Evolutionary conservation across 345 rosid species (phyloP).

Genomic region (Hibiscus mutabilis): DNA sequence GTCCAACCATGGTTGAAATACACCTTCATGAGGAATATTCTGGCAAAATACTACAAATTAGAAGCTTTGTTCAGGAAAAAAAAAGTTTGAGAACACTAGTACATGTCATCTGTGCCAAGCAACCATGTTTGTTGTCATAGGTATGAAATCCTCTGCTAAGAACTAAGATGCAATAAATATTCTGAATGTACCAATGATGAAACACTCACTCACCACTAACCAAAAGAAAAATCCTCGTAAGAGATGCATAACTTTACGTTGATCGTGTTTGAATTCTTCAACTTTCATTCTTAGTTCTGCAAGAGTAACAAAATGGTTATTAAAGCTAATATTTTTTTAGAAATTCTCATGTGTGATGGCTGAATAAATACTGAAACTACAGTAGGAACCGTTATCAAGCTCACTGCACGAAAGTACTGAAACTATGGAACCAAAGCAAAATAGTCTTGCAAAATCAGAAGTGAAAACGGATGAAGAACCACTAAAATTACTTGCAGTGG

Average conservation of each 20-base stretch:
- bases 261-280: conserved; percentile 14
- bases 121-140: too few species aligned
- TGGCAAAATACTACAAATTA: conserved; percentile 17
- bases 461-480: too few species aligned
- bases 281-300: conserved; percentile 42
- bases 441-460: too few species aligned
- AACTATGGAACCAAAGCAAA: too few species aligned
- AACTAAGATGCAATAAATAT: too few species aligned
- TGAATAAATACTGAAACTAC: not conserved
- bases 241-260: conserved; percentile 34
- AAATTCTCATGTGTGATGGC: not conserved
- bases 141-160: too few species aligned
- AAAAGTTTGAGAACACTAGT: conserved; percentile 9
- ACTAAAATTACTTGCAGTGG: too few species aligned
- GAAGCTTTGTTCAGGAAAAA: not conserved
- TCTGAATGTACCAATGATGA: not conserved
- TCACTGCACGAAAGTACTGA: not conserved
- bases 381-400: not conserved
- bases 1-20: conserved; percentile 54
- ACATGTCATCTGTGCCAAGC: too few species aligned
- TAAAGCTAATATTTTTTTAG: not conserved
- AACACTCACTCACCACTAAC: conserved; percentile 46
- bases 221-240: conserved; percentile 78
- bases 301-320: conserved; percentile 3
- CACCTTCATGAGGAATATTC: conserved; percentile 40